phyloP scores from a whole-genome alignment of 495 filamentous ascomycete species.

The Terfezia boudieri region DNA sequence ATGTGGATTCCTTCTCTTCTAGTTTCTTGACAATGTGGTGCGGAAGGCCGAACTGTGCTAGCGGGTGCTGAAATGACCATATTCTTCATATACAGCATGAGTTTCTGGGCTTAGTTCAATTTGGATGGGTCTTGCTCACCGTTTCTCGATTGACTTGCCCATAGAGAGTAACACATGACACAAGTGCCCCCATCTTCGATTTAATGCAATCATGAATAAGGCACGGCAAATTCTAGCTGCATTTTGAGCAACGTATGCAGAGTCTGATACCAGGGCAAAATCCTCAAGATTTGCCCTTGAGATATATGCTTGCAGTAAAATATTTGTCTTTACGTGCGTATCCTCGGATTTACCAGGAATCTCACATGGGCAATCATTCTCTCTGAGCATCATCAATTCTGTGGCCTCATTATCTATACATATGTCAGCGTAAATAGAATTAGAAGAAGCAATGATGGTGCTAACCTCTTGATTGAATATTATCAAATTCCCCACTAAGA shows the following conservation, averaged over 20 bases:
- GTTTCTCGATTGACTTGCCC: slow-evolving; percentile 90
- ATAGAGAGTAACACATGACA: slow-evolving; percentile 72
- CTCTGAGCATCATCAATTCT: slow-evolving; percentile 45
- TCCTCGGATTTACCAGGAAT: slow-evolving; percentile 41
- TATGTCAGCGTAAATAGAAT: background rate
- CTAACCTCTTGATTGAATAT: slow-evolving; percentile 51
- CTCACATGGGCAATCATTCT: slow-evolving; percentile 45
- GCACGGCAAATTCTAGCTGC: slow-evolving; percentile 82
- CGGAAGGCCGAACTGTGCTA: slow-evolving; percentile 84
- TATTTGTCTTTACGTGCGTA: slow-evolving; percentile 81
- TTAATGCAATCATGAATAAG: slow-evolving; percentile 91
- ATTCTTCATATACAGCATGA: slow-evolving; percentile 24
- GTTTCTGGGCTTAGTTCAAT: background rate
- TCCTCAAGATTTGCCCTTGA: slow-evolving; percentile 74
- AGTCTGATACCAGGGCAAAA: slow-evolving; percentile 77
- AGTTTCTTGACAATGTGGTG: slow-evolving; percentile 61
- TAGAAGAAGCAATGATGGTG: background rate
- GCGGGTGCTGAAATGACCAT: slow-evolving; percentile 86
- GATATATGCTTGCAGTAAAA: slow-evolving; percentile 83
- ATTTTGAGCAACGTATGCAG: slow-evolving; percentile 88
- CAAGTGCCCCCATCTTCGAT: slow-evolving; percentile 82
- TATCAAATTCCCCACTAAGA: slow-evolving; percentile 90
- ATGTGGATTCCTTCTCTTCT: slow-evolving; percentile 46
- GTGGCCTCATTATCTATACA: slow-evolving; percentile 48
- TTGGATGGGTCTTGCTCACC: slow-evolving; percentile 9